Evolutionary conservation across 2,329 filamentous ascomycete genomes (phyloP).

Genomic region (Fusarium incarnatum): DNA sequence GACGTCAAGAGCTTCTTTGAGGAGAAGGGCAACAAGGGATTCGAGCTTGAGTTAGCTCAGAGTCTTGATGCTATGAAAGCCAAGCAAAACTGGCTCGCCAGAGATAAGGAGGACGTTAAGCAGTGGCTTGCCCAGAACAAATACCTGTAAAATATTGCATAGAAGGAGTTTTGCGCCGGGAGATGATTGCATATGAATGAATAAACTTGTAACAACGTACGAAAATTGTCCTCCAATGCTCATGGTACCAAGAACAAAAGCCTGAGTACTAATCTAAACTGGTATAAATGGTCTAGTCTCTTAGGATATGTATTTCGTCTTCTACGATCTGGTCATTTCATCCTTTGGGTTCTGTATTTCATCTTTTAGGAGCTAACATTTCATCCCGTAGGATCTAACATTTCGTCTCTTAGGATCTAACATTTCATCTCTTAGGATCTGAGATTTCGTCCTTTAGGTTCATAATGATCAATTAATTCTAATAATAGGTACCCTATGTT

Average conservation of each 20-base stretch:
- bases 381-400: too few species aligned
- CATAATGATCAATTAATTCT: neutral
- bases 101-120: conserved; percentile 77
- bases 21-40: conserved; percentile 83
- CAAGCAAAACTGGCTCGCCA: conserved; percentile 69
- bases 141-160: conserved; percentile 40
- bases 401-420: too few species aligned
- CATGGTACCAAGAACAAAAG: neutral
- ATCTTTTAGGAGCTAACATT: too few species aligned
- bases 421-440: too few species aligned
- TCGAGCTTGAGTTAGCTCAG: conserved; percentile 90
- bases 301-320: too few species aligned
- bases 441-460: neutral
- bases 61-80: conserved; percentile 85
- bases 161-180: neutral
- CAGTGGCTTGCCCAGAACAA: conserved; percentile 61
- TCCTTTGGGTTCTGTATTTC: too few species aligned
- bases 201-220: neutral
- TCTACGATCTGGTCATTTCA: too few species aligned
- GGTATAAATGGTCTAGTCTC: neutral
- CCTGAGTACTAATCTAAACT: neutral
- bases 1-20: conserved; percentile 85
- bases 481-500: neutral
- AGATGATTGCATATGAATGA: neutral
- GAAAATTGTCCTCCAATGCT: neutral